phyloP scores from a whole-genome alignment of 2,329 filamentous ascomycete species.

The Apiospora kogelbergensis region DNA sequence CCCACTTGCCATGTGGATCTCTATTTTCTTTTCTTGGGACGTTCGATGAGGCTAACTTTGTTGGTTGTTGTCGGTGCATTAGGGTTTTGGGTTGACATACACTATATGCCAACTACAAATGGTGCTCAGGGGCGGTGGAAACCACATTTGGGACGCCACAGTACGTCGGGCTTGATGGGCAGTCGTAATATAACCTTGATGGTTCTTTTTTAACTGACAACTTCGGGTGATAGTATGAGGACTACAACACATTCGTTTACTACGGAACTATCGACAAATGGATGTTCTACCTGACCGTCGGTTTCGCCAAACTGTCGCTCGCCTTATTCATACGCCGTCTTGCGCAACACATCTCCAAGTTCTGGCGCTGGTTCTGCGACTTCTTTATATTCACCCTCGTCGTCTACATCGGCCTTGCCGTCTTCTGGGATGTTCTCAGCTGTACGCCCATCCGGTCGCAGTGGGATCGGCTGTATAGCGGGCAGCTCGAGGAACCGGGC shows the following conservation, averaged over 20 bases:
- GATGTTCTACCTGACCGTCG: conserved; percentile 30
- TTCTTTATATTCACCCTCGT: conserved; percentile 30
- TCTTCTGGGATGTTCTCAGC: conserved; percentile 31
- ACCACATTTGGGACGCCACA: conserved; percentile 32
- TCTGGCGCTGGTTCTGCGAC: conserved; percentile 31
- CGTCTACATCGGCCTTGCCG: conserved; percentile 27
- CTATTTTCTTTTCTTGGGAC: neutral
- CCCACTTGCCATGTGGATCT: neutral
- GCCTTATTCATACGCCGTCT: conserved; percentile 36
- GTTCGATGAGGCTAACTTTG: neutral
- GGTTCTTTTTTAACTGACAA: neutral
- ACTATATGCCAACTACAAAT: conserved; percentile 27
- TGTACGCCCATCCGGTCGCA: conserved; percentile 27
- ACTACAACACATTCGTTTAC: conserved; percentile 29
- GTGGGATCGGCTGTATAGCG: conserved; percentile 28
- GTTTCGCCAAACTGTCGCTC: conserved; percentile 38
- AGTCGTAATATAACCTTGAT: neutral
- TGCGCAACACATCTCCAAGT: conserved; percentile 27
- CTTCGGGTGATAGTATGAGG: conserved; percentile 23
- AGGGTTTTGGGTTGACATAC: conserved; percentile 26
- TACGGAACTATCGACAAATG: conserved; percentile 22
- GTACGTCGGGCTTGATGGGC: neutral
- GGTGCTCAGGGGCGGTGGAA: conserved; percentile 22
- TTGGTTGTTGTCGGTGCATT: neutral
- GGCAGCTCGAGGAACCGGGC: conserved; percentile 18